Evolutionary conservation across 345 rosid species (phyloP).

Genomic region (Rhodamnia argentea): DNA sequence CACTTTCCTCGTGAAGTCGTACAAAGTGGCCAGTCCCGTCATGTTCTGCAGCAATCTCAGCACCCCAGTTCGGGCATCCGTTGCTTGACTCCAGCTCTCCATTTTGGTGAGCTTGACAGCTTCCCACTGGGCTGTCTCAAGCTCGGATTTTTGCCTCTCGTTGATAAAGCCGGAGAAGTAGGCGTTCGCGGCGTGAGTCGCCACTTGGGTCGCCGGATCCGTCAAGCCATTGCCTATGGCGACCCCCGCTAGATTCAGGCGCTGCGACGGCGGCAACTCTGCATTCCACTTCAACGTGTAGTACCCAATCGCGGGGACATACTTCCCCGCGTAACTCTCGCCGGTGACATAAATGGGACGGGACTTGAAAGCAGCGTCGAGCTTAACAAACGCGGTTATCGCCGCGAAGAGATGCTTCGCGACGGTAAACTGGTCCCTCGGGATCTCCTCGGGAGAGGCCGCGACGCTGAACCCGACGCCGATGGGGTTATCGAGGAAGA

Average conservation of each 20-base stretch:
- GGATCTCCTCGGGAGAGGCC: slow-evolving; percentile 40
- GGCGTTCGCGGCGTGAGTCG: slow-evolving; percentile 43
- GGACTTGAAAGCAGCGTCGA: slow-evolving; percentile 24
- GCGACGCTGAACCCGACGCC: slow-evolving; percentile 86
- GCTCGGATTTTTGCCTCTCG: slow-evolving; percentile 44
- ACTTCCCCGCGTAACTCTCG: slow-evolving; percentile 82
- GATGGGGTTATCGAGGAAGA: slow-evolving; percentile 75
- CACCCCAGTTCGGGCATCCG: slow-evolving; percentile 31
- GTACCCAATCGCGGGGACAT: slow-evolving; percentile 71
- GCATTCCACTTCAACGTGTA: slow-evolving; percentile 42
- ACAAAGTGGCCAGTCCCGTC: slow-evolving; percentile 69
- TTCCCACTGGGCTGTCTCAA: slow-evolving; percentile 44
- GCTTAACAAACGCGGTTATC: slow-evolving; percentile 32
- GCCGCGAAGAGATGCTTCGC: slow-evolving; percentile 62
- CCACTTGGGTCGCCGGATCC: slow-evolving; percentile 49
- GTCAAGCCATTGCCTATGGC: slow-evolving; percentile 82
- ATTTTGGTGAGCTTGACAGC: slow-evolving; percentile 24
- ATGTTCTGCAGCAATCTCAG: slow-evolving; percentile 30
- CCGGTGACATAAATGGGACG: slow-evolving; percentile 65
- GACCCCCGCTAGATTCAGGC: slow-evolving; percentile 48
- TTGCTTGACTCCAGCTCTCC: slow-evolving; percentile 53
- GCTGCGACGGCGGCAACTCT: slow-evolving; percentile 8
- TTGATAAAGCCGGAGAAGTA: slow-evolving; percentile 58
- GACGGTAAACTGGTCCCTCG: slow-evolving; percentile 41
- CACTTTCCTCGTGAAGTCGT: slow-evolving; percentile 29